Evolutionary conservation across 2,329 filamentous ascomycete species (phyloP), one percentile per base, ranked within the genome.

Genomic region (Pyricularia sp.): DNA sequence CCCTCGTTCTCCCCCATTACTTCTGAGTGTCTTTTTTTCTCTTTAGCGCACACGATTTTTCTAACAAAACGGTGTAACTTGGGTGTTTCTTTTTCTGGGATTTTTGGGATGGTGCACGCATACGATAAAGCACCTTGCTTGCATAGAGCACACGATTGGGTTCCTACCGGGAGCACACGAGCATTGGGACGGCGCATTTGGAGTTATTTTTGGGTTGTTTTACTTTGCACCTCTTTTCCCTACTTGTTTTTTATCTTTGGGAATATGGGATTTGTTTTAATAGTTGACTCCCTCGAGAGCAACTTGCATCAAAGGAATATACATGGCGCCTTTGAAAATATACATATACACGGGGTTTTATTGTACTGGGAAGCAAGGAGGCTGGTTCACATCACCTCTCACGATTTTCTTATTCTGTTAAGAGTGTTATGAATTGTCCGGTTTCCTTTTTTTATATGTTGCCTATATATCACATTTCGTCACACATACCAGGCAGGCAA

Each of bases 21-120:
- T 20, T 64, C 59, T 64, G 59, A 25, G 23, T 63, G 11, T 63
- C 7, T 64, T 12, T 64, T 64, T 64, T 12, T 64, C 28, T 64
- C 23, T 64, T 64, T 64, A 64, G 59, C 23, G 28, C 23, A 64
- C 59, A 64, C 59, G 59, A 4, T 30, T 64, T 10, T 28, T 28
- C n/a, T n/a, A 64, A 26, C 59, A 26, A 26, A 20, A 64, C 59
- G 23, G 59, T 26, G 25, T 64, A 26, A 17, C 28, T 64, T 14
- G 33, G 25, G 59, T 26, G 12, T 26, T 64, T 64, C n/a, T 26
- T 11, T 64, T 28, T 64, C 11, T 14, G 23, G 23, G 23, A 4
- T 6, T 26, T 64, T 26, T 26, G 25, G 65, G 30, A 31, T 42
- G 75, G 68, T 72, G 71, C 69, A 73, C 17, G 68, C 50, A 69